Base-by-base conservation (phyloP, 1,284 basidiomycete genomes). In the Volvariella surrecta region DNA sequence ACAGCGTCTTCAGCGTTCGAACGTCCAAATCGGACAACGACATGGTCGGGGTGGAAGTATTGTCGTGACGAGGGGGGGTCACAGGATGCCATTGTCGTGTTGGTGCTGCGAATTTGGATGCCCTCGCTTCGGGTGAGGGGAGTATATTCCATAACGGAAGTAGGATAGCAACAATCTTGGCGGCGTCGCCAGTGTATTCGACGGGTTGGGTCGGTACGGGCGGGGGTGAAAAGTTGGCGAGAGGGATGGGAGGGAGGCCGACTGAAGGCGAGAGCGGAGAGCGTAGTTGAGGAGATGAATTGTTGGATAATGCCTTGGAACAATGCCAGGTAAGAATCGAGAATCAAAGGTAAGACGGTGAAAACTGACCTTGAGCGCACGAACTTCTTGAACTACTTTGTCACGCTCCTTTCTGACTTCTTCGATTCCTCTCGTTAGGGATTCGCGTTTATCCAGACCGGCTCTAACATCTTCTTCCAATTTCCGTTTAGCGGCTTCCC, bases 11-110 rank as follows among this genome's bases (percentile, higher is more conserved):
- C 56, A 89, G 76, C 8, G 82, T 71, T 13, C 85, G 82, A 6
- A 89, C 79, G 54, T 89, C 87, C 53, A 87, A 70, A 44, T 89
- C 85, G 17, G 85, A 85, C 18, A 89, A 67, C 1, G 85, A 88
- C 32, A 63, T 61, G 13, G 4, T 59, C 35, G 37, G 59, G 53
- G 54, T 39, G 61, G 46, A 74, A 62, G 42, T 66, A 64, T 32
- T 61, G 59, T 3, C 45, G 49, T 65, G 66, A 2, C 63, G 21
- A 0, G 70, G 62, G 0, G 64, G 64, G 2, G 68, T 67, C 15
- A 69, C 70, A 1, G 74, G 64, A 24, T 75, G 70, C 54, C 76
- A 72, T 40, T 68, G 58, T 22, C 73, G 68, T 21, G 60, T 63
- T 47, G 54, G 52, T 45, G 53, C 52, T 11, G 70, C 68, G 44